Conservation (phyloP, 495 filamentous ascomycete species). For the Podospora didyma region DNA sequence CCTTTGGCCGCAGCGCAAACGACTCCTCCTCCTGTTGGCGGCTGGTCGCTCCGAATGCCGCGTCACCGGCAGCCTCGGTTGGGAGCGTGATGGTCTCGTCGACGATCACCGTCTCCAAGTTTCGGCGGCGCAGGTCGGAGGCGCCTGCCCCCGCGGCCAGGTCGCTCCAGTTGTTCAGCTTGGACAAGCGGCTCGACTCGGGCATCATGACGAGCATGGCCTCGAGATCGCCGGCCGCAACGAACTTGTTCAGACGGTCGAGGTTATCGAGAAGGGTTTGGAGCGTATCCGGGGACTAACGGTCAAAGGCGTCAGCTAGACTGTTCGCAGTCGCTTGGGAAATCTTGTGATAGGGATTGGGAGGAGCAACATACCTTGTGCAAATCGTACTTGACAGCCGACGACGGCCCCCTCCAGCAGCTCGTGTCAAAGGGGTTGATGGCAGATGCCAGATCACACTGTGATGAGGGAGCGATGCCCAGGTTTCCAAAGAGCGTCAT, state of each 20-base stretch:
- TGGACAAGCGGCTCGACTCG: slow-evolving; percentile 33
- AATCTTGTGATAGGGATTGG: neutral
- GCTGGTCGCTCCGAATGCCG: slow-evolving; percentile 12
- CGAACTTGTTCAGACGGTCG: slow-evolving; percentile 29
- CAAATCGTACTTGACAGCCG: slow-evolving; percentile 41
- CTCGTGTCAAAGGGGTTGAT: slow-evolving; percentile 38
- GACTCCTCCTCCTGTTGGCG: neutral
- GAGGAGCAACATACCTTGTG: slow-evolving; percentile 27
- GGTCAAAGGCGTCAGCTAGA: neutral
- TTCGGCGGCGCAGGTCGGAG: slow-evolving; percentile 35
- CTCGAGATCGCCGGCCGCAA: slow-evolving; percentile 37
- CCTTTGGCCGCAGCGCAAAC: neutral
- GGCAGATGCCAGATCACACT: slow-evolving; percentile 35
- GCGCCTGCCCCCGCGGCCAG: slow-evolving; percentile 17
- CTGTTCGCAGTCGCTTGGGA: neutral
- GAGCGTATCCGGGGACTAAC: slow-evolving; percentile 29
- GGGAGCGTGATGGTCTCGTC: slow-evolving; percentile 15
- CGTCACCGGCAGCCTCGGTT: slow-evolving; percentile 13
- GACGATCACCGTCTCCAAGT: slow-evolving; percentile 30
- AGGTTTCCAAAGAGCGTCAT: slow-evolving; percentile 26
- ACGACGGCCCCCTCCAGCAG: slow-evolving; percentile 44
- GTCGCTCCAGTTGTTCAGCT: slow-evolving; percentile 26
- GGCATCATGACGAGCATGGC: slow-evolving; percentile 43
- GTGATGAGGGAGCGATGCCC: slow-evolving; percentile 13
- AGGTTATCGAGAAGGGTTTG: slow-evolving; percentile 28